Evolutionary conservation across 495 filamentous ascomycete genomes (phyloP).

Genomic region (Penicillium bovifimosum): DNA sequence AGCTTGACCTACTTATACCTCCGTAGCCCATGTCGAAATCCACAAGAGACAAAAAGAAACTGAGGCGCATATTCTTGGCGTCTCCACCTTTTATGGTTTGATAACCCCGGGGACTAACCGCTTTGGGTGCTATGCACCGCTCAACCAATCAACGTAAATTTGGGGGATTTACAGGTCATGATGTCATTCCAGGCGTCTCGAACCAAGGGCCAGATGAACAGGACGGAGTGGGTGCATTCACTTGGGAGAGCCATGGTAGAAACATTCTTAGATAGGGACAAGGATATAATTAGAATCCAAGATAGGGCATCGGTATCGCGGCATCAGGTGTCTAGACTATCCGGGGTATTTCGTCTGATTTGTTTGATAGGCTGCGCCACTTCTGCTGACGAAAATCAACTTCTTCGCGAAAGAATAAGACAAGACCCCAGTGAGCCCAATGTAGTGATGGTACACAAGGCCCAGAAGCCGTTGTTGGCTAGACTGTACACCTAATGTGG

Average conservation of each 20-base stretch:
- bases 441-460: too few species aligned
- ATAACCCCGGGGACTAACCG: background rate
- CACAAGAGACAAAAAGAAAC: background rate
- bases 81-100: background rate
- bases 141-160: background rate
- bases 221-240: background rate
- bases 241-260: background rate
- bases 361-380: too few species aligned
- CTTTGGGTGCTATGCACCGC: background rate
- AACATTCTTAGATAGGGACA: too few species aligned
- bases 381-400: too few species aligned
- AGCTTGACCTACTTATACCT: background rate
- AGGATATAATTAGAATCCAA: too few species aligned
- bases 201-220: background rate
- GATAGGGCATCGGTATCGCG: too few species aligned
- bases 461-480: too few species aligned
- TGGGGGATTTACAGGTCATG: background rate
- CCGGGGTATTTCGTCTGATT: too few species aligned
- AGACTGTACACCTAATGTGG: too few species aligned
- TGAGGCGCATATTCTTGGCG: background rate
- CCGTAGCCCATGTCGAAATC: background rate
- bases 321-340: background rate
- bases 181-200: slow-evolving; percentile 5
- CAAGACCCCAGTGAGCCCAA: too few species aligned
- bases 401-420: too few species aligned